Conservation (phyloP, 352 stramenopile genomes). For the Globisporangium carolinianum region DNA sequence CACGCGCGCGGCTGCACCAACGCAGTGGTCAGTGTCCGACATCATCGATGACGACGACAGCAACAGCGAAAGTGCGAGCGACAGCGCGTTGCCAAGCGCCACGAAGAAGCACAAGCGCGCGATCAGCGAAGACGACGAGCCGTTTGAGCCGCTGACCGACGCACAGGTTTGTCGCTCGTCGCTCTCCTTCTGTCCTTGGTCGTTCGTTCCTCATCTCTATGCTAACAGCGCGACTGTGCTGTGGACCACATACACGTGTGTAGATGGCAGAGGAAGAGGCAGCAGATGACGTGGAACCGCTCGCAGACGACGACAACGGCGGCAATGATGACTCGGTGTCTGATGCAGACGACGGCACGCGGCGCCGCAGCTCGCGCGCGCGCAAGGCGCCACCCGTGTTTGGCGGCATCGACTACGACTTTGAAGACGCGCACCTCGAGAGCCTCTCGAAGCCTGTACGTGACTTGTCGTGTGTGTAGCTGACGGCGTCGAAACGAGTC, state of each 20-base stretch:
- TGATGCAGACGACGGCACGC: conserved; percentile 5
- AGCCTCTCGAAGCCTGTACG: conserved; percentile 14
- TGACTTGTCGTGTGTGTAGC: neutral
- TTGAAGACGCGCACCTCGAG: conserved; percentile 9
- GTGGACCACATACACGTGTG: neutral
- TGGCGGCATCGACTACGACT: conserved; percentile 9
- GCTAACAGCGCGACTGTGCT: neutral
- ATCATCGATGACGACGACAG: conserved; percentile 37
- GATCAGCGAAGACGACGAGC: conserved; percentile 8
- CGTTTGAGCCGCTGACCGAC: conserved; percentile 2
- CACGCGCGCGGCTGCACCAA: conserved; percentile 6
- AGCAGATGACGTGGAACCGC: conserved; percentile 22
- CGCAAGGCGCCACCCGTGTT: conserved; percentile 11
- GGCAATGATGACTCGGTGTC: conserved; percentile 1
- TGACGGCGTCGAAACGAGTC: neutral
- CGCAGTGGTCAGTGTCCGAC: conserved; percentile 7
- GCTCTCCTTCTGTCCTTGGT: neutral
- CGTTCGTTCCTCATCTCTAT: neutral
- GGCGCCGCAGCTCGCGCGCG: conserved; percentile 11
- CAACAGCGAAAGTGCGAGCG: conserved; percentile 11
- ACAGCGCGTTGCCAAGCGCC: conserved; percentile 7
- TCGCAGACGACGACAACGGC: conserved; percentile 6
- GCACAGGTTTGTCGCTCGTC: conserved; percentile 3
- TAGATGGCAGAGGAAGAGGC: conserved; percentile 21
- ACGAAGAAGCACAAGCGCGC: conserved; percentile 30